Base-by-base conservation (phyloP, 2,329 filamentous ascomycete genomes). In the Penicillium janthinellum region DNA sequence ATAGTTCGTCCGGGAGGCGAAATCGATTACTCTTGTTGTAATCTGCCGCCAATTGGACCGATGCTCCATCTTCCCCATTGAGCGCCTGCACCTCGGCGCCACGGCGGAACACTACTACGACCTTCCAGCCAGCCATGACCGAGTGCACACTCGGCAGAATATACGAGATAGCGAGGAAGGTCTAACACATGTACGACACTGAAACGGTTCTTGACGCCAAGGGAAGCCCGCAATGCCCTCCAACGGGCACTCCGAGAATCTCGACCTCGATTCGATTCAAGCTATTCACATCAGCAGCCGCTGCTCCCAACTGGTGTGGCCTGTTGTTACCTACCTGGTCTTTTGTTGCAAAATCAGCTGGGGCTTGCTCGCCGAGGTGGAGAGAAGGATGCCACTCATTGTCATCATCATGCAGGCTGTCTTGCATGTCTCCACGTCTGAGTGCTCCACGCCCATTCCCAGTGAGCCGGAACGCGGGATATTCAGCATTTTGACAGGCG, bases 71-170 rank as follows among this genome's bases (percentile, higher is more conserved):
- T 10, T 28, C 52, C 47, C 38, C 49, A 41, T 54, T 37, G n/a
- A 47, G 14, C n/a, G n/a, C 52, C 54, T 54, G 54, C 54, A 52
- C 5, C 22, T 41, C 17, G 42, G 25, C 41, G 45, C 38, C 51
- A 44, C 4, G 48, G 53, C 41, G 25, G 54, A 15, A 45, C 38
- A 41, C 28, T 50, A 47, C 20, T 20, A 14, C 57, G 10, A n/a
- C 31, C 50, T 35, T 37, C 57, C 60, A 66, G 64, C 64, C 60
- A 64, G 62, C 62, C 62, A 63, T 62, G 11, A n/a, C 15, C 15
- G 20, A n/a, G 11, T 28, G 20, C 35, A 39, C 15, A 52, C 25
- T 47, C 25, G n/a, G 15, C 3, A 47, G 22, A 22, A 8, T 22
- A 38, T 25, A 38, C 7, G 17, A 17, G 49, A 52, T 2, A 39